These are phyloP conservation scores for Xylariales sp. DNA, from an alignment of 2,329 filamentous ascomycete genomes.

Conservation along the genomic window DNA sequence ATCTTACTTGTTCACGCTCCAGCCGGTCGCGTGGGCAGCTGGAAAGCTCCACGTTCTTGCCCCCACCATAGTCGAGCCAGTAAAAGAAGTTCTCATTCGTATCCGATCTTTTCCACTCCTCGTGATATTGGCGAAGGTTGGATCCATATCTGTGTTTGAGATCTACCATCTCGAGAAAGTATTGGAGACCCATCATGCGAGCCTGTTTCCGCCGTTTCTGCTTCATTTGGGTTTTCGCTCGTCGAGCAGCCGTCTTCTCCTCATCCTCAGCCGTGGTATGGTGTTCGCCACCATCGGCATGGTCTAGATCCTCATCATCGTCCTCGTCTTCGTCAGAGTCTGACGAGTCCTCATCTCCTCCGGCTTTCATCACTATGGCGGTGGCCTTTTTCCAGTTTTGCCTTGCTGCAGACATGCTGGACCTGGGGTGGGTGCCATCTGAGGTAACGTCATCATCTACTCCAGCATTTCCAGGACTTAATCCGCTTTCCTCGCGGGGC, in stretches of 20 bases:
- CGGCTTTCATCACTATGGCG: slow-evolving; percentile 66
- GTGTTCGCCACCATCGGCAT: slow-evolving; percentile 19
- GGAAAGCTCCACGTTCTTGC: slow-evolving; percentile 63
- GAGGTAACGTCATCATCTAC: slow-evolving; percentile 1
- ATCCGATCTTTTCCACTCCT: slow-evolving; percentile 72
- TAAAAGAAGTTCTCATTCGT: slow-evolving; percentile 90
- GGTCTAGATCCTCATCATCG: slow-evolving; percentile 24
- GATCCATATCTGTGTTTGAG: slow-evolving; percentile 83
- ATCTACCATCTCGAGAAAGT: slow-evolving; percentile 83
- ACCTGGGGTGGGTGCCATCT: slow-evolving; percentile 12
- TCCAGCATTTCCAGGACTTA: slow-evolving; percentile 2
- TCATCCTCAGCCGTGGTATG: slow-evolving; percentile 31
- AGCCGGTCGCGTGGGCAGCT: slow-evolving; percentile 70
- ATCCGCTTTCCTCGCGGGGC: slow-evolving; percentile 20
- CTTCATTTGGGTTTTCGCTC: slow-evolving; percentile 44
- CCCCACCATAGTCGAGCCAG: slow-evolving; percentile 83
- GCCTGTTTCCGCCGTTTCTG: slow-evolving; percentile 59
- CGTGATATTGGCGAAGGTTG: slow-evolving; percentile 77
- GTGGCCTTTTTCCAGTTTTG: slow-evolving; percentile 74
- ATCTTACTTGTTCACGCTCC: slow-evolving; percentile 76
- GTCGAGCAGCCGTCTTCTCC: slow-evolving; percentile 31
- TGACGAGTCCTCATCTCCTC: slow-evolving; percentile 55
- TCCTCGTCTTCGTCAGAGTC: slow-evolving; percentile 37
- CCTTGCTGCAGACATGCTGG: slow-evolving; percentile 40
- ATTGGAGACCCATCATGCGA: slow-evolving; percentile 79